Conservation (phyloP, 495 filamentous ascomycete species). For the Neurospora sp. region DNA sequence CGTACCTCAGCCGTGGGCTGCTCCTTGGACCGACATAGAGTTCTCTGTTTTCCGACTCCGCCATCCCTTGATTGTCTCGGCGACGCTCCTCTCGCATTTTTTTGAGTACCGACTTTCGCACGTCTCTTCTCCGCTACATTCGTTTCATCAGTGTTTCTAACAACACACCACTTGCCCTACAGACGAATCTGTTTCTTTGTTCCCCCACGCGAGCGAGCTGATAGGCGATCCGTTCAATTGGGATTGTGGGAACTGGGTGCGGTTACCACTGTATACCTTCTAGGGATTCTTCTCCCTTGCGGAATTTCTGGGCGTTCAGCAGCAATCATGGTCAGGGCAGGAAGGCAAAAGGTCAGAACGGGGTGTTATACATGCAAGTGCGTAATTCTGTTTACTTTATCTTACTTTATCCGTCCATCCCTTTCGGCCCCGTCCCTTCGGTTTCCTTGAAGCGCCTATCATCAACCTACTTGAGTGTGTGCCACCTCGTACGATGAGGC, state of each 20-base stretch:
- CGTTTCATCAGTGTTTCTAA: neutral
- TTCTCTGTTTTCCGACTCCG: neutral
- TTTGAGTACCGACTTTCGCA: neutral
- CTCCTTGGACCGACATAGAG: neutral
- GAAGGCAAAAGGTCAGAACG: constrained; percentile 27
- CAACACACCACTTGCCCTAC: neutral
- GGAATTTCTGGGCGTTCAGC: neutral
- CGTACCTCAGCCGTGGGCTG: neutral
- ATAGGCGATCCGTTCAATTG: neutral
- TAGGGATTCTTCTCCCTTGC: neutral
- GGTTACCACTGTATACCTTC: neutral
- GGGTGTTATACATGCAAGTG: constrained; percentile 33
- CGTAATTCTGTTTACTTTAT: constrained; percentile 5
- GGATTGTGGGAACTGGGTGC: neutral
- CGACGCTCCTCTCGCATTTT: neutral
- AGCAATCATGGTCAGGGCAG: constrained; percentile 24
- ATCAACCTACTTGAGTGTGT: neutral
- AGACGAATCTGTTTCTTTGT: neutral
- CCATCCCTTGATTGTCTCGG: neutral
- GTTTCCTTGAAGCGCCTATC: neutral
- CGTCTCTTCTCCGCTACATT: neutral
- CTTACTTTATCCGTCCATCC: constrained; percentile 1
- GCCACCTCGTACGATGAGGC: neutral
- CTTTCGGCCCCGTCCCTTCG: neutral
- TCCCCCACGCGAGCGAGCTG: neutral